Base-by-base conservation (phyloP, 2,329 filamentous ascomycete species). In the Fusarium nelsonii region DNA sequence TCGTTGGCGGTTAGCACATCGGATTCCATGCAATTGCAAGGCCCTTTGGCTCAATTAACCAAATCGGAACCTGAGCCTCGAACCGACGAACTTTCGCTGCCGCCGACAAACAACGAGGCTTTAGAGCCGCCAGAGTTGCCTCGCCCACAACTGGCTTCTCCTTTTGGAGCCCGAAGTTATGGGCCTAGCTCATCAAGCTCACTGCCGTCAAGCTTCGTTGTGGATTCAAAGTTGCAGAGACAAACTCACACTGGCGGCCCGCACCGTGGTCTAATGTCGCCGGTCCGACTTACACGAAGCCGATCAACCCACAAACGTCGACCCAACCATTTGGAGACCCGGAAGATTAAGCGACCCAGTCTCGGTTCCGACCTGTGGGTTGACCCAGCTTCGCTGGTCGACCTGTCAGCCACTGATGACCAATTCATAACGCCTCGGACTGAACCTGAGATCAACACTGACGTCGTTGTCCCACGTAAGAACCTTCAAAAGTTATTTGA, bases 1-100 rank as follows among this genome's bases (percentile, higher is more conserved):
- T 91, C 89, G 12, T 81, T 91, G 53, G 83, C 84, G 2, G 79
- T 90, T 32, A 89, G 87, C 78, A 91, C 89, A 2, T 84, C 88
- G 3, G 87, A 90, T 41, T 84, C 84, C 3, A 91, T 91, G 89
- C 86, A 90, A 69, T 85, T 84, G 0, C 80, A 86, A 54, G 88
- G 87, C 4, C 87, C 88, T 11, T 73, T 91, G 56, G 88, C 88
- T 4, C 86, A 87, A 69, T 81, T 91, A 41, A 84, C 86, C n/a
- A 80, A 79, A 55, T 85, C 84, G 16, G 70, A 69, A 36, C 55
- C 71, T 15, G 74, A 74, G 20, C 48, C 58, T 26, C 52, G 58
- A 28, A 41, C 63, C 8, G 68, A 75, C 20, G 68, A 74, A 32
- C 67, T 74, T 12, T 70, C 73, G 12, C 53, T 68, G 49, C 68